These are phyloP conservation scores for Kurtzmaniella cleridarum DNA, from an alignment of 805 yeast species.

Conservation along the genomic window DNA sequence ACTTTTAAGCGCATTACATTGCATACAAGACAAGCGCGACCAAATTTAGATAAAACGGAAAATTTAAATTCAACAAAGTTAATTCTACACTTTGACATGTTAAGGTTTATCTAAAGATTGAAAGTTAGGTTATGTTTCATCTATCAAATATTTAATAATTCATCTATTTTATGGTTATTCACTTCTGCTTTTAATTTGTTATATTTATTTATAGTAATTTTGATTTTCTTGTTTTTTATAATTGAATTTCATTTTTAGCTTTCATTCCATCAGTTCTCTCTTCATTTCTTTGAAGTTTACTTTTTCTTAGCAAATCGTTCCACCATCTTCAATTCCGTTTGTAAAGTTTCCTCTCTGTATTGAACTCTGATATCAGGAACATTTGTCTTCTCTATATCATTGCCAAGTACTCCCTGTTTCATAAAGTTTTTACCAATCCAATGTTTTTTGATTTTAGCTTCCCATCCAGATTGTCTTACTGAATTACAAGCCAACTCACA, in stretches of 20 bases:
- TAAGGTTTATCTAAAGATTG: too few species aligned
- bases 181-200: background rate
- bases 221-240: background rate
- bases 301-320: conserved; percentile 44
- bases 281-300: conserved; percentile 1
- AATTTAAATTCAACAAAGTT: too few species aligned
- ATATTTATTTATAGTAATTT: background rate
- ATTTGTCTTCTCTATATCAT: conserved; percentile 88
- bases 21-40: conserved; percentile 4
- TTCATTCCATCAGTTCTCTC: conserved; percentile 6
- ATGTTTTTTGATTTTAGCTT: conserved; percentile 74
- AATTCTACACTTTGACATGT: too few species aligned
- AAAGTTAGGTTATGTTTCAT: too few species aligned
- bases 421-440: conserved; percentile 79
- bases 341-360: conserved; percentile 77
- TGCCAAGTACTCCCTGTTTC: conserved; percentile 64
- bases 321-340: conserved; percentile 65
- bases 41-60: too few species aligned
- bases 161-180: background rate
- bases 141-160: background rate
- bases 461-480: conserved; percentile 93
- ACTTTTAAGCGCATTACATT: conserved; percentile 8
- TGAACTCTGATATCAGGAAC: conserved; percentile 86
- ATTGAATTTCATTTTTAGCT: background rate
- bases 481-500: conserved; percentile 94